phyloP scores from a whole-genome alignment of 441 rosid genomes.

The Populus tomentosa region DNA sequence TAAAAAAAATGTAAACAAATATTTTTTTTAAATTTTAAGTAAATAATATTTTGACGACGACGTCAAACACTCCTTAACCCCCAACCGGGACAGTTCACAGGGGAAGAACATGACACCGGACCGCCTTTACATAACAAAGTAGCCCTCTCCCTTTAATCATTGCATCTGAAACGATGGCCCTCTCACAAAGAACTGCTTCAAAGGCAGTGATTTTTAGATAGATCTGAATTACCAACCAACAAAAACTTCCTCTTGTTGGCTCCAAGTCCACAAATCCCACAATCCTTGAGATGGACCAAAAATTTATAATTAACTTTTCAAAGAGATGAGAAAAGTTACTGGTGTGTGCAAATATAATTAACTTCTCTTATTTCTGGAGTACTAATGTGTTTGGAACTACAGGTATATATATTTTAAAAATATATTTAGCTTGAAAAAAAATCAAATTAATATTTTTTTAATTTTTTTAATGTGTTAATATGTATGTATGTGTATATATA shows the following conservation, averaged over 20 bases:
- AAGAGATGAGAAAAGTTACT: neutral
- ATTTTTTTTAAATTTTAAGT: no score
- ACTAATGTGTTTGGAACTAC: neutral
- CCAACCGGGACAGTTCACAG: neutral
- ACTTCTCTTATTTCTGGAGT: neutral
- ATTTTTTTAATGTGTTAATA: no score
- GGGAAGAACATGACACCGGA: neutral
- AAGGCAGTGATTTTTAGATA: constrained; percentile 15
- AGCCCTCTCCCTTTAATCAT: constrained; percentile 30
- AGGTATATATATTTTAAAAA: neutral
- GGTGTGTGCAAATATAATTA: neutral
- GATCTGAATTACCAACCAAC: constrained; percentile 29
- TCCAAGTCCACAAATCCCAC: neutral
- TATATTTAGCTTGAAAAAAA: no score
- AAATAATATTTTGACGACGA: no score
- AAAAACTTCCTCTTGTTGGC: constrained; percentile 21
- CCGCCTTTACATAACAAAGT: constrained; percentile 10
- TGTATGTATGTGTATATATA: no score
- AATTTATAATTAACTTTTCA: neutral
- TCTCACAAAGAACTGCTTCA: constrained; percentile 12
- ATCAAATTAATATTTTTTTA: no score
- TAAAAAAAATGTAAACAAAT: constrained; percentile 1
- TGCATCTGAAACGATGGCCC: constrained; percentile 11
- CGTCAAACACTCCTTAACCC: no score
- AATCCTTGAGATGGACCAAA: neutral